Base-by-base conservation (phyloP, 1,139 yeast genomes). In the Yamadazyma aaseri region DNA sequence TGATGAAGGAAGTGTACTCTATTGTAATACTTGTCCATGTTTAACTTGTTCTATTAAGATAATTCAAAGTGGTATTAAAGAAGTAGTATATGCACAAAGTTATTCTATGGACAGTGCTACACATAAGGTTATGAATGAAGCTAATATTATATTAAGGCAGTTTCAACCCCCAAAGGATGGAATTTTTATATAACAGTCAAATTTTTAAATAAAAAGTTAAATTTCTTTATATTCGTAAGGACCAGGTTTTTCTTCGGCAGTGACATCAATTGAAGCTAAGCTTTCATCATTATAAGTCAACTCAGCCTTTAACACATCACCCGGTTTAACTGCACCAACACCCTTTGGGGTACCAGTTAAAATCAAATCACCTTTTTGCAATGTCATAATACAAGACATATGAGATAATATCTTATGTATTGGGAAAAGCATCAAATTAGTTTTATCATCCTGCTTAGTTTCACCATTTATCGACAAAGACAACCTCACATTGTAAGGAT, bases 281-380 rank as follows among this genome's bases (percentile, higher is more conserved):
- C 69, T 66, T 38, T 74, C 52, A 8, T 80, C 92, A 26, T 73
- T 74, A 26, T 72, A 74, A 22, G 58, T 62, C 44, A 85, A 59
- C 42, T 74, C 71, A 8, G 95, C 95, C 35, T 71, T 70, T 25
- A 92, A 68, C 29, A 58, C 58, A 56, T 92, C 97, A 6, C 97
- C 97, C 1, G 95, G 83, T 7, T 57, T 61, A 31, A 90, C 65
- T 24, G 73, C 67, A 9, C 97, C 97, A 8, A 92, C 99, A n/a
- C 99, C 99, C 60, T 90, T 87, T 29, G 98, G 98, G 1, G 98
- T 92, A 10, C 98, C 98, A 0, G 97, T 92, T 40, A 90, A 70
- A 39, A 92, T 82, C 47, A 92, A 73, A 55, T 92, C 97, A 16
- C 97, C 97, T 40, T 87, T 82, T 50, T 89, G 80, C 39, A 92